Base-by-base conservation (phyloP, 768 basidiomycete species). In the Mycena filopes region DNA sequence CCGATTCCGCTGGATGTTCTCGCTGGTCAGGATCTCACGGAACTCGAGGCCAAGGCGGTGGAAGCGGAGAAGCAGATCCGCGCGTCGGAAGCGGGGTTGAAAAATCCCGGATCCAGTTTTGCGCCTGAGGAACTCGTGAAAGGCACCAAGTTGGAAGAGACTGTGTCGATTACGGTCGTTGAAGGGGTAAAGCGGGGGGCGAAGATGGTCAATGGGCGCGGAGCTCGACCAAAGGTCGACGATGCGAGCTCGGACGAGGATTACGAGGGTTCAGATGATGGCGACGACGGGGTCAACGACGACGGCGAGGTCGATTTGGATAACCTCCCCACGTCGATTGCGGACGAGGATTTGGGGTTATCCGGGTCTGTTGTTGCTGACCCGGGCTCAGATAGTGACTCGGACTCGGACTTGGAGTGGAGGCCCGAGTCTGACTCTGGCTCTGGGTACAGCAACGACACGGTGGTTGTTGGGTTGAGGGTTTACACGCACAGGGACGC, bases 401-500 rank as follows among this genome's bases (percentile, higher is more conserved):
- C 46, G n/a, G 36, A 40, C 3, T 41, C 26, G 23, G 11, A 23
- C 4, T 26, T 25, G 41, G 42, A 23, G 42, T 12, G 3, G 26
- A n/a, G 29, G 21, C n/a, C 36, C 26, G 31, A n/a, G 21, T 11
- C 33, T 5, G 43, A 3, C 46, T 13, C 38, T 25, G 55, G 33
- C 10, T 53, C 55, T 15, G 62, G 49, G n/a, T 69, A 69, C 28
- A 20, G 20, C 13, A 66, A 69, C 45, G 73, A 73, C 48, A 68
- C 74, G 36, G 41, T 79, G 3, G 74, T 77, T 48, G 65, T 82
- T 11, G 80, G 81, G 2, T 60, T 81, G 53, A 73, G 78, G 29
- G 81, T 82, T 5, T 82, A 82, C 55, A 81, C 80, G n/a, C 73
- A 78, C n/a, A 74, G 68, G 56, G 70, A 76, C 13, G 72, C 74